Evolutionary conservation across 2,329 filamentous ascomycete species (phyloP).

Genomic region (Epichloe amarillans): DNA sequence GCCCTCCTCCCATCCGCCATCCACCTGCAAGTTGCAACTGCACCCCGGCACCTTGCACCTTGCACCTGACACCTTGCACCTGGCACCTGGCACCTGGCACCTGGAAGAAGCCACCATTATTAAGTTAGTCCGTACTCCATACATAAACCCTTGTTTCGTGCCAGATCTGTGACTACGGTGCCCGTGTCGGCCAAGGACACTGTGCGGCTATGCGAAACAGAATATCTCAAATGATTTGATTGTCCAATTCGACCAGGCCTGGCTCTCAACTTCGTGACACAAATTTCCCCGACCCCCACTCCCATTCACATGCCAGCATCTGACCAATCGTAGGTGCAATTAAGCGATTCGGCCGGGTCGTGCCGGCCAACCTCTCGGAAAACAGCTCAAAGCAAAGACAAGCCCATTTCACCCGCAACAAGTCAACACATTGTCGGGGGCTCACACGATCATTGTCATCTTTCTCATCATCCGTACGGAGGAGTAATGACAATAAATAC

Average conservation of each 20-base stretch:
- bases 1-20: too few species aligned
- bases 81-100: neutral
- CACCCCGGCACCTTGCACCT: neutral
- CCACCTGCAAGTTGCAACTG: too few species aligned
- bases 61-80: neutral
- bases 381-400: neutral
- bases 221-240: too few species aligned
- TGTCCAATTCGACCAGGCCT: neutral
- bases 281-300: too few species aligned
- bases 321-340: neutral
- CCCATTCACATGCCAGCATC: neutral
- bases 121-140: too few species aligned
- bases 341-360: constrained; percentile 4
- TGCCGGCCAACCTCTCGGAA: neutral
- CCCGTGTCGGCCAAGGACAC: neutral
- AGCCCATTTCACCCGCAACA: too few species aligned
- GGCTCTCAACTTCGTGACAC: neutral
- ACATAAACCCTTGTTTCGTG: neutral
- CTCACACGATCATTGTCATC: too few species aligned
- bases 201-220: neutral
- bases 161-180: constrained; percentile 1
- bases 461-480: too few species aligned
- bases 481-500: too few species aligned
- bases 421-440: too few species aligned
- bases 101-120: neutral